phyloP scores from a whole-genome alignment of 176 grass and related monocot species.

The Cenchrus fungigraminus region DNA sequence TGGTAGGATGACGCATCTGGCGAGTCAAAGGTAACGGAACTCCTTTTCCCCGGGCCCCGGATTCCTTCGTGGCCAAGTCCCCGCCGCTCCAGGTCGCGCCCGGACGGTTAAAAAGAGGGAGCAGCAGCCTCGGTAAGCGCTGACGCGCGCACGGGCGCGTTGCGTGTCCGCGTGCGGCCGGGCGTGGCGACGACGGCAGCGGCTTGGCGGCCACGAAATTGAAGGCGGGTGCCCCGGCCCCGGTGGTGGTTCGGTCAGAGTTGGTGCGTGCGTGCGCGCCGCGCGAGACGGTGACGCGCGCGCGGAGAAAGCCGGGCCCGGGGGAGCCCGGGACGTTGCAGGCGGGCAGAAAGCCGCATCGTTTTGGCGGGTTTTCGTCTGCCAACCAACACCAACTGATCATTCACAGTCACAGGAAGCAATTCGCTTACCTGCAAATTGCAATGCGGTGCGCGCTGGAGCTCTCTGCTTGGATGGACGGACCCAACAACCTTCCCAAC shows the following conservation, averaged over 20 bases:
- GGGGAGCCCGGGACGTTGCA: neutral
- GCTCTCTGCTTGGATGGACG: neutral
- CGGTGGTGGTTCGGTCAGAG: neutral
- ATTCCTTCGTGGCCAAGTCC: constrained; percentile 21
- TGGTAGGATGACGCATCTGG: neutral
- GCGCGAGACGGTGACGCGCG: neutral
- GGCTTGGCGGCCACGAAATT: constrained; percentile 42
- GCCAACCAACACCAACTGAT: too few relatives aligned
- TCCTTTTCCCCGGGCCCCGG: neutral
- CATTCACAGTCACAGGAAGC: too few relatives aligned
- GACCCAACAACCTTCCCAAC: neutral
- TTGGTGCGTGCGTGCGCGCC: neutral
- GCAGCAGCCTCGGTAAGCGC: neutral
- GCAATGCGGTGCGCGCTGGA: neutral
- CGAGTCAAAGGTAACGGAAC: neutral
- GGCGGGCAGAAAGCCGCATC: neutral
- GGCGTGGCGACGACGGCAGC: neutral
- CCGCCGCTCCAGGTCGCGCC: too few relatives aligned
- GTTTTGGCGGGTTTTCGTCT: neutral
- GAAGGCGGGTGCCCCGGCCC: neutral
- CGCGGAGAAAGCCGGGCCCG: too few relatives aligned
- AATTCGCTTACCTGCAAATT: too few relatives aligned
- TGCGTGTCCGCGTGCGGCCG: neutral
- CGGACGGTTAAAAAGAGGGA: neutral
- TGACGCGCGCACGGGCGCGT: neutral